phyloP scores from a whole-genome alignment of 2,329 filamentous ascomycete species.

The Neofusicoccum sp. region DNA sequence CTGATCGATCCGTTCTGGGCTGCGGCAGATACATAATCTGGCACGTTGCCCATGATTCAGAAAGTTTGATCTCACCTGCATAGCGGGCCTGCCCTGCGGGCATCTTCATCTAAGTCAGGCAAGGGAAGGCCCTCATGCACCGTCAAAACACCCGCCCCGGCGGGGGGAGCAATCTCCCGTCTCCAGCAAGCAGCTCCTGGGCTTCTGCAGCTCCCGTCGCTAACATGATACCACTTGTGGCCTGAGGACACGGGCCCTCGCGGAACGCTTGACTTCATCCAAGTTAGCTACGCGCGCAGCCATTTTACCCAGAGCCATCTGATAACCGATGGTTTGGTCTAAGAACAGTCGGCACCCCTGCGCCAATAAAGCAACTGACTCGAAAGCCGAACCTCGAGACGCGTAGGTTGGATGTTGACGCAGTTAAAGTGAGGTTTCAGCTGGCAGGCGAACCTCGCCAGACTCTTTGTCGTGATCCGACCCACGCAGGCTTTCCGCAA shows the following conservation, averaged over 20 bases:
- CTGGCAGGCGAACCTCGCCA: not conserved
- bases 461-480: not conserved
- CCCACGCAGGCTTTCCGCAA: not conserved
- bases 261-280: conserved; percentile 11
- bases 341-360: not conserved
- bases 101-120: conserved; percentile 9
- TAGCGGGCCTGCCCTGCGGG: not conserved
- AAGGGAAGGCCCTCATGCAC: conserved; percentile 6
- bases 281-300: conserved; percentile 9
- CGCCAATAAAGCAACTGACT: conserved; percentile 14
- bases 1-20: not conserved
- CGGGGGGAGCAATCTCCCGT: conserved; percentile 10
- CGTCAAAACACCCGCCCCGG: not conserved
- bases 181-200: not conserved
- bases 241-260: conserved; percentile 5
- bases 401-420: conserved; percentile 1
- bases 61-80: not conserved
- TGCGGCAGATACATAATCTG: not conserved
- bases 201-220: not conserved
- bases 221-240: conserved; percentile 9
- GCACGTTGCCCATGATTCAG: not conserved
- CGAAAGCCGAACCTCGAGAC: not conserved
- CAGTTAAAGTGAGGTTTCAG: conserved; percentile 3
- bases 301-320: conserved; percentile 9
- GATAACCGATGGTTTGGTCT: conserved; percentile 7